Evolutionary conservation across 2,329 filamentous ascomycete genomes (phyloP).

Genomic region (Stemphylium lycopersici): DNA sequence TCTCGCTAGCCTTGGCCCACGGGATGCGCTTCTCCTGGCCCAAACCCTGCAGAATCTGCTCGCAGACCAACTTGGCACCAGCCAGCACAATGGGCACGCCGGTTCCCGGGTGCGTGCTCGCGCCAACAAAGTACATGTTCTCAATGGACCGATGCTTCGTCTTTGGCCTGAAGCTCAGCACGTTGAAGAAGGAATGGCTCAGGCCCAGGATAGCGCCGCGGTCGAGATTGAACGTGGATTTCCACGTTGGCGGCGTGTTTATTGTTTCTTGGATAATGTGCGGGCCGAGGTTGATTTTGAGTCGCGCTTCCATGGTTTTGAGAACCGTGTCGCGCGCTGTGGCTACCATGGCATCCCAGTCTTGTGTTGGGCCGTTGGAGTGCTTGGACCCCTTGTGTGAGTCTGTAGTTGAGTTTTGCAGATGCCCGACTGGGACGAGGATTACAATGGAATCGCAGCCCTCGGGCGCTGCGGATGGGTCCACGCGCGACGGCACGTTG

Average conservation of each 20-base stretch:
- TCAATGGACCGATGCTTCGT: slow-evolving; percentile 60
- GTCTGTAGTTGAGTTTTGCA: slow-evolving; percentile 55
- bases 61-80: slow-evolving; percentile 67
- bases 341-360: slow-evolving; percentile 67
- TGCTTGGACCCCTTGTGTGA: slow-evolving; percentile 48
- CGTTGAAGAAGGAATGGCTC: slow-evolving; percentile 76
- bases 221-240: slow-evolving; percentile 73
- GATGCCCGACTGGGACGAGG: slow-evolving; percentile 74
- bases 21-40: slow-evolving; percentile 40
- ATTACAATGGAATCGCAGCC: slow-evolving; percentile 71
- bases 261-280: slow-evolving; percentile 66
- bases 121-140: slow-evolving; percentile 73
- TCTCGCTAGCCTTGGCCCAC: slow-evolving; percentile 39
- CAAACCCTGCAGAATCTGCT: slow-evolving; percentile 57
- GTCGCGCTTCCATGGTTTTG: slow-evolving; percentile 64
- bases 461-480: slow-evolving; percentile 69
- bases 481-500: slow-evolving; percentile 74
- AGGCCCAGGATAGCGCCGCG: slow-evolving; percentile 76
- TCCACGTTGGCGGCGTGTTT: slow-evolving; percentile 71
- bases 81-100: slow-evolving; percentile 76
- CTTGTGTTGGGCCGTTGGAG: slow-evolving; percentile 54
- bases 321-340: slow-evolving; percentile 67
- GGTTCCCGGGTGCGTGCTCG: slow-evolving; percentile 76
- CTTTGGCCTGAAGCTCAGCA: slow-evolving; percentile 68
- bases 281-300: slow-evolving; percentile 59